Base-by-base conservation (phyloP, 257 asterid genomes). In the Nicotiana sylvestris region DNA sequence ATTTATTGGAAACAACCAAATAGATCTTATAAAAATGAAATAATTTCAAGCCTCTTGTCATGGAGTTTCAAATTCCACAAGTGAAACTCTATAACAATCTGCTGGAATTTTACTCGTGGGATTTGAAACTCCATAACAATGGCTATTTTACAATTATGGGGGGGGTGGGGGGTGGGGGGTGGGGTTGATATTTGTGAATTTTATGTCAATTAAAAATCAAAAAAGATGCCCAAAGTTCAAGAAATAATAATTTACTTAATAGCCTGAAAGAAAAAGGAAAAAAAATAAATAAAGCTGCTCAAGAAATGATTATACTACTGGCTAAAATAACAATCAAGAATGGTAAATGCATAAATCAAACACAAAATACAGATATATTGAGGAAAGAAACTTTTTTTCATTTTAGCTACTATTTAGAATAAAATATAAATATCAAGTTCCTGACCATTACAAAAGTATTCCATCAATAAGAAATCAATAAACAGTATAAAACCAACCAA, bases 381-480 rank as follows among this genome's bases (percentile, higher is more conserved):
- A 7, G 25, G 9, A 49, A 51, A 76, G 15, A 0, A 27, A 74
- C 15, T 27, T 51, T 51, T 51, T 49, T 27, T 27, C 29, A 51
- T 76, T 51, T 27, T 33, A 76, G 64, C 64, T 51, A 16, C 80
- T 15, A 76, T 51, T 13, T 76, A 49, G 27, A 76, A 53, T 53
- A 53, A 0, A 53, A 49, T 74, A 74, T 29, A 74, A 74, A 27
- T 15, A 49, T 74, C 16, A 74, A 49, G 64, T 74, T 74, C 64
- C 80, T 49, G 80, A 15, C 27, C 39, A 74, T 74, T 46, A 74
- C 79, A 74, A 49, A 74, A 74, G 79, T 1, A 74, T 32, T 46
- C 61, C 39, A 74, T 49, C 37, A 56, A 51, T 6, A 51, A 15
- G 43, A 74, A 74, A 74, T 74, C 43, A 74, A 76, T 72, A 49